Evolutionary conservation across 1,284 basidiomycete genomes (phyloP).

Genomic region (Microbotryum violaceum): DNA sequence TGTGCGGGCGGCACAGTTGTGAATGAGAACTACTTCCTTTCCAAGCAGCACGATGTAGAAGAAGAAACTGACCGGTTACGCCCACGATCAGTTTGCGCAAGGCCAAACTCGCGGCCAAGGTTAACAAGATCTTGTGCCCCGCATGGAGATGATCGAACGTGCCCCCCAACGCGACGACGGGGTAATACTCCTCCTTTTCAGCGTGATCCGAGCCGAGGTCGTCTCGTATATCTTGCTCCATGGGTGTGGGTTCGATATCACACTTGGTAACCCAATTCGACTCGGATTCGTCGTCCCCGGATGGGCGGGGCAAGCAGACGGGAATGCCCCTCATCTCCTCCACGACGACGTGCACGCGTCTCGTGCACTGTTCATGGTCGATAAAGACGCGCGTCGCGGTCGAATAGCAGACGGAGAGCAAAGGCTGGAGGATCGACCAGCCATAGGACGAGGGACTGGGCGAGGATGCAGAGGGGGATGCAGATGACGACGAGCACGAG

Average conservation of each 20-base stretch:
- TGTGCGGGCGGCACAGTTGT: slow-evolving; percentile 35
- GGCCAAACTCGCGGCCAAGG: slow-evolving; percentile 79
- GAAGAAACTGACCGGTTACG: slow-evolving; percentile 56
- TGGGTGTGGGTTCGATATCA: neutral
- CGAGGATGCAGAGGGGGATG: no score
- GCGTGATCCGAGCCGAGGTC: neutral
- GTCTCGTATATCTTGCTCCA: neutral
- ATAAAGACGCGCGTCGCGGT: slow-evolving; percentile 12
- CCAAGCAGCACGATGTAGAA: neutral
- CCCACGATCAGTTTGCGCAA: slow-evolving; percentile 77
- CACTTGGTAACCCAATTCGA: neutral
- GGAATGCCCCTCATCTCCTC: slow-evolving; percentile 12
- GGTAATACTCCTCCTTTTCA: slow-evolving; percentile 1
- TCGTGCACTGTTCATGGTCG: neutral
- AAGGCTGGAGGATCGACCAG: slow-evolving; percentile 9
- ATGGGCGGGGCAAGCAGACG: slow-evolving; percentile 1
- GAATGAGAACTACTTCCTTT: neutral
- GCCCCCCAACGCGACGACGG: slow-evolving; percentile 52
- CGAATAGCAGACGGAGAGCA: slow-evolving; percentile 14
- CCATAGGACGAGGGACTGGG: no score
- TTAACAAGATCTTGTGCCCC: slow-evolving; percentile 93
- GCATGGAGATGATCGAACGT: slow-evolving; percentile 98
- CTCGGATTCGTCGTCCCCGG: neutral
- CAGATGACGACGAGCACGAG: no score
- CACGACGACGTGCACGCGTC: slow-evolving; percentile 18